Evolutionary conservation across 2,329 filamentous ascomycete genomes (phyloP), one percentile per base, ranked within the genome.

Genomic region (Simplicillium aogashimaense): DNA sequence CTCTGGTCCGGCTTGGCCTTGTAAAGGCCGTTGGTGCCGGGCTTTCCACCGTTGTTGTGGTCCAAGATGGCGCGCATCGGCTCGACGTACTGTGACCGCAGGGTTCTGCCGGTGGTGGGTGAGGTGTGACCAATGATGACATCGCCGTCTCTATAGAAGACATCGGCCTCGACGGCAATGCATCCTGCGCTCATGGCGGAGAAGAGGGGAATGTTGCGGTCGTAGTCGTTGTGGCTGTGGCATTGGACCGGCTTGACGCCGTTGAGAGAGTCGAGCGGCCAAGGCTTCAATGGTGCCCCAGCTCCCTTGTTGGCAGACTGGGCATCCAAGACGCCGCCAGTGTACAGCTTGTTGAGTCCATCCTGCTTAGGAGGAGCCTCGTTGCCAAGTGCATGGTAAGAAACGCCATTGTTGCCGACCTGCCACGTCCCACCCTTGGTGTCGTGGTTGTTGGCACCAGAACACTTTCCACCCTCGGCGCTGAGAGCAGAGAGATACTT

Each of bases 201-300:
- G 49, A 74, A 79, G 3, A 86, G 64, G 0, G 81, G 80, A 0
- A 73, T 64, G 14, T 65, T 64, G 37, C 78, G 72, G 76, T 76
- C 81, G 56, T 85, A 86, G 55, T 86, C 81, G 49, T 85, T 84
- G 53, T 85, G 80, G 2, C 75, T 81, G 54, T 83, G 79, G 45
- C 77, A 81, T 2, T 65, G 61, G 25, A 79, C 39, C 5, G 47
- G 46, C 29, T 41, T 47, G 35, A 49, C 37, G 20, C 32, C 35
- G 20, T 37, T 42, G 13, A 43, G 37, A 10, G 47, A 47, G 37
- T 38, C 37, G 17, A 49, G 36, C 5, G 47, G 45, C 47, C 45
- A 49, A 7, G 47, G 47, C 16, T 35, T 44, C 15, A 49, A 30
- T 9, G 47, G 43, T 12, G 47, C 39, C 11, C 41, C 45, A 8